Conservation (phyloP, 2,329 filamentous ascomycete genomes). For the Mycosphaerella arachidis region DNA sequence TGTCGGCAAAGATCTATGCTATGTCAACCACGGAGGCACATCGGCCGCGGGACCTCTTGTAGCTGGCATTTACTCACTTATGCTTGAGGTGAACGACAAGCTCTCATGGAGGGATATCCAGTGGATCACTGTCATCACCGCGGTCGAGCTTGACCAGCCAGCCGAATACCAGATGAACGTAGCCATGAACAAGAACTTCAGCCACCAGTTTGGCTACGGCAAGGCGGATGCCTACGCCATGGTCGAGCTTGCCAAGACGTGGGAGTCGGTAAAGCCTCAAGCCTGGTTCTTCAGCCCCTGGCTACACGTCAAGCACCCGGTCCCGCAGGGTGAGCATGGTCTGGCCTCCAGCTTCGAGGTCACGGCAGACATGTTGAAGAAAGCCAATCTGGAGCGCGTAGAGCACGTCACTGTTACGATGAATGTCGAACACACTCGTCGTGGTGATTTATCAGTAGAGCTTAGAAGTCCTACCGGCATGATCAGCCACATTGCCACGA, state of each 20-base stretch:
- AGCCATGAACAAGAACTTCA: conserved; percentile 76
- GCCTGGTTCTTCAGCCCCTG: conserved; percentile 92
- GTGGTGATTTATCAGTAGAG: conserved; percentile 90
- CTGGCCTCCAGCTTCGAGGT: conserved; percentile 77
- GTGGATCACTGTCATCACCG: conserved; percentile 80
- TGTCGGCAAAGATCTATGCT: conserved; percentile 75
- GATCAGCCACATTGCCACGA: conserved; percentile 75
- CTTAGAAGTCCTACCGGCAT: conserved; percentile 78
- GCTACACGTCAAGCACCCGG: conserved; percentile 79
- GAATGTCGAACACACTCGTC: conserved; percentile 83
- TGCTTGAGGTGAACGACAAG: conserved; percentile 77
- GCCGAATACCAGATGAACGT: conserved; percentile 75
- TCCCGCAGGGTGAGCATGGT: conserved; percentile 80
- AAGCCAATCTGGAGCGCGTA: conserved; percentile 77
- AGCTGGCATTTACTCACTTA: conserved; percentile 85
- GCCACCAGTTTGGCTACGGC: conserved; percentile 92
- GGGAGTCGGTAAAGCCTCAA: conserved; percentile 87
- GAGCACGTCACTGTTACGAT: conserved; percentile 98
- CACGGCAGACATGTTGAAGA: conserved; percentile 71
- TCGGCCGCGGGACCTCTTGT: conserved; percentile 92
- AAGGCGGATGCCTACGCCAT: conserved; percentile 86
- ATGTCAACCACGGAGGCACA: conserved; percentile 80
- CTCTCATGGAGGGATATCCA: conserved; percentile 92
- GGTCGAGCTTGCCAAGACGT: conserved; percentile 79
- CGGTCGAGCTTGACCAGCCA: conserved; percentile 71